These are phyloP conservation scores for Microthyrium microscopicum DNA, from an alignment of 2,329 filamentous ascomycete genomes.

Conservation along the genomic window DNA sequence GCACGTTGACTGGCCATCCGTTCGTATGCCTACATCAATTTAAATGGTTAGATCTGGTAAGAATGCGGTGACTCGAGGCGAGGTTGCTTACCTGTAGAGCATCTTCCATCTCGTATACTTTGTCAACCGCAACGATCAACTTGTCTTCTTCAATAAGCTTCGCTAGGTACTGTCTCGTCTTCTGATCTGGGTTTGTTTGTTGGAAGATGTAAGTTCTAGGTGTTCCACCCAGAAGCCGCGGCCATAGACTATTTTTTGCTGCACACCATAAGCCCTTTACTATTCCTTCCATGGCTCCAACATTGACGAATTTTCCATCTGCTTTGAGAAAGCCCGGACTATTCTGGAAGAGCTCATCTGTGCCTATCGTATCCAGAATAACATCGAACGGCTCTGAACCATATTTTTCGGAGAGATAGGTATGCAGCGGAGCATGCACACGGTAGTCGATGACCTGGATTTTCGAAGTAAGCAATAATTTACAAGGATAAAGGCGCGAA, in stretches of 20 bases:
- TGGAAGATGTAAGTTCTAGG: slow-evolving; percentile 19
- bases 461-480: background rate
- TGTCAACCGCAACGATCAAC: slow-evolving; percentile 20
- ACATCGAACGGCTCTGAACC: slow-evolving; percentile 22
- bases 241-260: slow-evolving; percentile 10
- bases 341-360: slow-evolving; percentile 25
- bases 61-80: background rate
- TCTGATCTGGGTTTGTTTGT: slow-evolving; percentile 1
- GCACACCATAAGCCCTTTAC: slow-evolving; percentile 17
- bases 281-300: slow-evolving; percentile 21
- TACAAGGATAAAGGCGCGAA: slow-evolving; percentile 1
- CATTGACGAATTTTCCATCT: slow-evolving; percentile 21
- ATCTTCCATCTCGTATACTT: slow-evolving; percentile 22
- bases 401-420: slow-evolving; percentile 20
- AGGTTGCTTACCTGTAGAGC: slow-evolving; percentile 11
- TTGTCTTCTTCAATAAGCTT: slow-evolving; percentile 18
- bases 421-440: slow-evolving; percentile 18
- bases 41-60: background rate
- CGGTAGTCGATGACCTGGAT: slow-evolving; percentile 13
- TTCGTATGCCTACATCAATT: slow-evolving; percentile 9
- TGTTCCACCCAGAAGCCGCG: slow-evolving; percentile 22
- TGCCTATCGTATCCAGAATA: slow-evolving; percentile 30
- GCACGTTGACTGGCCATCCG: slow-evolving; percentile 9
- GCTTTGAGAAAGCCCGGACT: slow-evolving; percentile 25
- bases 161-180: slow-evolving; percentile 14